These are phyloP conservation scores for Friedmanniomyces simplex DNA, from an alignment of 495 filamentous ascomycete genomes.

Conservation along the genomic window DNA sequence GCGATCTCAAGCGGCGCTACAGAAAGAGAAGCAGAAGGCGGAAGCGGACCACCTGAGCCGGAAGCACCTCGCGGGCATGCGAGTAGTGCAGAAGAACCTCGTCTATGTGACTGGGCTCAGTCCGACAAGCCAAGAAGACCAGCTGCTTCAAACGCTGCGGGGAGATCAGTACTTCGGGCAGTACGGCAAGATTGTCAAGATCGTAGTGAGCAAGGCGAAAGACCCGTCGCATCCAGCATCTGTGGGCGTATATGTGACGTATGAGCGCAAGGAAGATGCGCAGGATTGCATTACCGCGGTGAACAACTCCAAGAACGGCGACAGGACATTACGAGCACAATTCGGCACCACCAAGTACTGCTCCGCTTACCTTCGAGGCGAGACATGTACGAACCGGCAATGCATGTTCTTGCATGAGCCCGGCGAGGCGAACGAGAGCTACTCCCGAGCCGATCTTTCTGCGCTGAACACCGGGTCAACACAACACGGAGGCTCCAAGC, in stretches of 20 bases:
- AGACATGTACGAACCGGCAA: conserved; percentile 82
- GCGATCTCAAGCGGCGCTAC: conserved; percentile 79
- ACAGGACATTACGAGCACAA: conserved; percentile 77
- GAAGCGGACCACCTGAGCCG: conserved; percentile 91
- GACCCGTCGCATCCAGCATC: conserved; percentile 60
- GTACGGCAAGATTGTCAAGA: conserved; percentile 97
- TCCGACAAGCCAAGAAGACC: conserved; percentile 82
- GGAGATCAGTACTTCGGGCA: conserved; percentile 91
- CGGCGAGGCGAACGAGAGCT: conserved; percentile 93
- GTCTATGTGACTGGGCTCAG: conserved; percentile 95
- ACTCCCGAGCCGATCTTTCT: conserved; percentile 87
- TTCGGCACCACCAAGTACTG: conserved; percentile 99
- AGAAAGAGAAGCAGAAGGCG: conserved; percentile 89
- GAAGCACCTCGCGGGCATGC: conserved; percentile 86
- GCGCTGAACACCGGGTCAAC: conserved; percentile 84
- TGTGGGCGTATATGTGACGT: conserved; percentile 95
- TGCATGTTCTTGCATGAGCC: conserved; percentile 98
- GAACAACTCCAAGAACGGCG: conserved; percentile 83
- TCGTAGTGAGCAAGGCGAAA: conserved; percentile 94
- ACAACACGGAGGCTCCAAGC: conserved; percentile 41
- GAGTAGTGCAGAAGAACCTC: conserved; percentile 95
- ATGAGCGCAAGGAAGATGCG: conserved; percentile 78
- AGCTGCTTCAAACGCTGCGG: conserved; percentile 75
- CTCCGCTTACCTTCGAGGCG: conserved; percentile 87
- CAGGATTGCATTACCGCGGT: conserved; percentile 81